A percentile compares a stretch with the other conserved stretches of the same genome.
Conservation (phyloP, 140 eudicot genomes). For the Flaveria floridana region DNA sequence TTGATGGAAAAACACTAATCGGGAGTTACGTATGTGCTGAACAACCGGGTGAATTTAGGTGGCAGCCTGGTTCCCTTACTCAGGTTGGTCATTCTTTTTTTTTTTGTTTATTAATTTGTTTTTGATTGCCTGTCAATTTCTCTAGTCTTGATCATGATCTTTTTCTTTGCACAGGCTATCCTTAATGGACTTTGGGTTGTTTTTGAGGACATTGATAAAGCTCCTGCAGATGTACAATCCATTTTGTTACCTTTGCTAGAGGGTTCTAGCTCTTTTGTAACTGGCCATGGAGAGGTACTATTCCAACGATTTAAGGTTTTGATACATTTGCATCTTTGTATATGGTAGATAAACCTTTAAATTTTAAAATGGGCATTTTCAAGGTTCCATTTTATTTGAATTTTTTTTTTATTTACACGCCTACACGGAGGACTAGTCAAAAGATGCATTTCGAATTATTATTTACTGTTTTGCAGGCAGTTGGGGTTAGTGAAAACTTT, state of each 20-base stretch:
- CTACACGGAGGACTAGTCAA: background rate
- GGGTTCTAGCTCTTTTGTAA: slow-evolving; percentile 65
- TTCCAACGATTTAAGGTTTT: background rate
- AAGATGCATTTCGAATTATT: slow-evolving; percentile 8
- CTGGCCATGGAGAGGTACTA: slow-evolving; percentile 94
- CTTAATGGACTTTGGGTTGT: slow-evolving; percentile 81
- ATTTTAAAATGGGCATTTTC: background rate
- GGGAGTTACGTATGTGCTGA: slow-evolving; percentile 92
- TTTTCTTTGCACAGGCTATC: slow-evolving; percentile 54
- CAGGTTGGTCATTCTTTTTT: slow-evolving; percentile 54
- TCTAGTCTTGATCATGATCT: slow-evolving; percentile 9
- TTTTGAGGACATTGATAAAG: slow-evolving; percentile 89
- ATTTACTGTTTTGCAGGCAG: slow-evolving; percentile 52
- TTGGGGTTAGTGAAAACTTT: slow-evolving; percentile 63
- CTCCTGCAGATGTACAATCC: slow-evolving; percentile 78
- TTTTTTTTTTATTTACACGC: too few relatives aligned
- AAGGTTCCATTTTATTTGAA: background rate
- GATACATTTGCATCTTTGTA: slow-evolving; percentile 4
- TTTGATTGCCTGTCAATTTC: background rate
- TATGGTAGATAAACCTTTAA: background rate
- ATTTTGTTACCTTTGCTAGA: slow-evolving; percentile 86
- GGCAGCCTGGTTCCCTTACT: slow-evolving; percentile 98
- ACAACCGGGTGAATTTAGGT: slow-evolving; percentile 93
- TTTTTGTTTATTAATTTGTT: background rate
- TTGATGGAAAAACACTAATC: slow-evolving; percentile 78